These are phyloP conservation scores for Nakazawaea ambrosiae DNA, from an alignment of 805 yeast genomes.

Conservation along the genomic window DNA sequence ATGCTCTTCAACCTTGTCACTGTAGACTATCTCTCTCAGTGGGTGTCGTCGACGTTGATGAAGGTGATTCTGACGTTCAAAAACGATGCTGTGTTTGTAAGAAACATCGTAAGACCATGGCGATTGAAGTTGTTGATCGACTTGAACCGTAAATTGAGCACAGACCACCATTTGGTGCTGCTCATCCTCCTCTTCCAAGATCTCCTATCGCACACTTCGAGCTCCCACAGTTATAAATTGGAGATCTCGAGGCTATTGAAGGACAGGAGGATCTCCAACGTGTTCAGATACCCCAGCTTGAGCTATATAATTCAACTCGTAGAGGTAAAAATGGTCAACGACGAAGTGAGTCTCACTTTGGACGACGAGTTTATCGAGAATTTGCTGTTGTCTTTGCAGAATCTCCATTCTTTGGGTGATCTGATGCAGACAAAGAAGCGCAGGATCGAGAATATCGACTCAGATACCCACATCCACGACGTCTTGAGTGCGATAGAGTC, in stretches of 20 bases:
- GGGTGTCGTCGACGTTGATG: constrained; percentile 6
- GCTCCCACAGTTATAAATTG: background rate
- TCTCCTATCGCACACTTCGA: background rate
- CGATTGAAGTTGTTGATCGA: constrained; percentile 3
- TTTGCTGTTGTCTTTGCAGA: constrained; percentile 5
- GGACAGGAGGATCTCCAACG: background rate
- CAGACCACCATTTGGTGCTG: constrained; percentile 6
- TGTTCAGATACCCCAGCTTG: constrained; percentile 7
- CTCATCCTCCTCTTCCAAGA: constrained; percentile 8
- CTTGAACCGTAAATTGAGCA: constrained; percentile 3
- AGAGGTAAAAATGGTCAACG: background rate
- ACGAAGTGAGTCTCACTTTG: background rate
- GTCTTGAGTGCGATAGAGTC: background rate
- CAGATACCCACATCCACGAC: background rate
- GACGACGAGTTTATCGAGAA: constrained; percentile 6
- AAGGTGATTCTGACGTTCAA: constrained; percentile 2
- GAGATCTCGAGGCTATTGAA: constrained; percentile 2
- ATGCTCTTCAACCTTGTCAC: constrained; percentile 5
- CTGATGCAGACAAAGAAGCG: background rate
- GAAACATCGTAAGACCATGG: constrained; percentile 3
- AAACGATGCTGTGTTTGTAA: background rate
- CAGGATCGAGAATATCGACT: background rate
- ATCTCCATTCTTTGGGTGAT: background rate
- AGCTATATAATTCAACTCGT: constrained; percentile 1
- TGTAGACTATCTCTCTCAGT: constrained; percentile 3